Percentiles rank a stretch among this genome's conserved stretches.
Conservation (phyloP, 2,329 filamentous ascomycete genomes). For the Ambrosiella xylebori region DNA sequence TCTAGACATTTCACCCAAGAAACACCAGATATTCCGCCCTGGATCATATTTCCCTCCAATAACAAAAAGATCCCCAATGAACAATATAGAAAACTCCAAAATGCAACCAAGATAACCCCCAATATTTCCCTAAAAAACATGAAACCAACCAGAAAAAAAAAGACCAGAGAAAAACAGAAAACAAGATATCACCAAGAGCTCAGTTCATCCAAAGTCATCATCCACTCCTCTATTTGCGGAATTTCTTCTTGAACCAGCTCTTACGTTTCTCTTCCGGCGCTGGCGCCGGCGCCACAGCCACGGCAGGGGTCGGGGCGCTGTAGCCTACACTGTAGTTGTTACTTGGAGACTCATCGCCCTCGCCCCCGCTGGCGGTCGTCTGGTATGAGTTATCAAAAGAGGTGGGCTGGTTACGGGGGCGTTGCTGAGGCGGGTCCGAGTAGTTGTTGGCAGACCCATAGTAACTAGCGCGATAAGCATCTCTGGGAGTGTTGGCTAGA, state of each 20-base stretch:
- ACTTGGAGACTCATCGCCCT: constrained; percentile 19
- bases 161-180: neutral
- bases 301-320: constrained; percentile 18
- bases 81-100: neutral
- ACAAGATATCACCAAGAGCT: neutral
- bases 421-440: constrained; percentile 6
- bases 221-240: constrained; percentile 12
- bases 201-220: neutral
- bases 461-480: constrained; percentile 8
- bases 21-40: neutral
- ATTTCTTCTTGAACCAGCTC: constrained; percentile 68
- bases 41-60: neutral
- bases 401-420: constrained; percentile 7
- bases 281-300: constrained; percentile 11
- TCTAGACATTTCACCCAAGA: neutral
- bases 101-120: neutral
- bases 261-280: constrained; percentile 52
- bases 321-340: constrained; percentile 17
- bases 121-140: constrained; percentile 3
- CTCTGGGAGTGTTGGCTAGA: constrained; percentile 7
- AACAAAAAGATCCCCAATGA: neutral
- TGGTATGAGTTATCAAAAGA: constrained; percentile 5
- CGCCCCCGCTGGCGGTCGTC: constrained; percentile 14
- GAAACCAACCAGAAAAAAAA: neutral
- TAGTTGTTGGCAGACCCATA: constrained; percentile 10